Percentiles rank a stretch among this genome's conserved stretches.
Evolutionary conservation across 495 filamentous ascomycete genomes (phyloP).

Genomic region (Corynascus novoguineensis): DNA sequence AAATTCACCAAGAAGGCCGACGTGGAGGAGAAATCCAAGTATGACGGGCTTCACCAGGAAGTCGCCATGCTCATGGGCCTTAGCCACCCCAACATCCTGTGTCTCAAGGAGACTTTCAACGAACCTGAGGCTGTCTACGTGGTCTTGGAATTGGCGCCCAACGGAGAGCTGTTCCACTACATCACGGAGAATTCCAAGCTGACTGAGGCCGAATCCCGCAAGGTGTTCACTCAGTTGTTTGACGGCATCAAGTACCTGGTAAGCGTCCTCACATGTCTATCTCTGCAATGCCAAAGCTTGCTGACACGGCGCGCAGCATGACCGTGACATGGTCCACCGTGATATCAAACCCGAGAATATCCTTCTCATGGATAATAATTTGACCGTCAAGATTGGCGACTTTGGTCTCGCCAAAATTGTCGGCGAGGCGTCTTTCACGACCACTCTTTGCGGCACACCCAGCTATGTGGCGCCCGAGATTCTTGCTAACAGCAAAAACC

Average conservation of each 20-base stretch:
- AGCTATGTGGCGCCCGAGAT: slow-evolving; percentile 97
- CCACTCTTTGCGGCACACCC: slow-evolving; percentile 92
- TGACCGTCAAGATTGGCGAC: slow-evolving; percentile 89
- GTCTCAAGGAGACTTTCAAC: slow-evolving; percentile 92
- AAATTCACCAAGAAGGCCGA: slow-evolving; percentile 78
- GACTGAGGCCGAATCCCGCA: slow-evolving; percentile 74
- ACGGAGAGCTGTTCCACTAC: slow-evolving; percentile 92
- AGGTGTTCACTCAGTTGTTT: slow-evolving; percentile 86
- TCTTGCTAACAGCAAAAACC: slow-evolving; percentile 65
- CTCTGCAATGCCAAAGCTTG: background rate
- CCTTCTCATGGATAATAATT: slow-evolving; percentile 71
- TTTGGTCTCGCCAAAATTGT: slow-evolving; percentile 99
- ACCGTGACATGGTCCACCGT: slow-evolving; percentile 93
- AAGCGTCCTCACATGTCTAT: slow-evolving; percentile 27
- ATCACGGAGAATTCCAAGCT: slow-evolving; percentile 87
- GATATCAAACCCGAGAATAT: slow-evolving; percentile 99
- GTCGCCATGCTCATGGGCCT: slow-evolving; percentile 95
- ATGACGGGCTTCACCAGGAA: slow-evolving; percentile 85
- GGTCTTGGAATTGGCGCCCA: slow-evolving; percentile 81
- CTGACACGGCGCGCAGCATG: slow-evolving; percentile 65
- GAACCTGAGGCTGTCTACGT: slow-evolving; percentile 88
- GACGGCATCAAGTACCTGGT: slow-evolving; percentile 93
- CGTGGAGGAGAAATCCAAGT: slow-evolving; percentile 73
- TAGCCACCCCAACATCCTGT: slow-evolving; percentile 91
- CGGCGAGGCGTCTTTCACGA: slow-evolving; percentile 97